Conservation (phyloP, 345 rosid genomes). For the Iberis pinnata region DNA sequence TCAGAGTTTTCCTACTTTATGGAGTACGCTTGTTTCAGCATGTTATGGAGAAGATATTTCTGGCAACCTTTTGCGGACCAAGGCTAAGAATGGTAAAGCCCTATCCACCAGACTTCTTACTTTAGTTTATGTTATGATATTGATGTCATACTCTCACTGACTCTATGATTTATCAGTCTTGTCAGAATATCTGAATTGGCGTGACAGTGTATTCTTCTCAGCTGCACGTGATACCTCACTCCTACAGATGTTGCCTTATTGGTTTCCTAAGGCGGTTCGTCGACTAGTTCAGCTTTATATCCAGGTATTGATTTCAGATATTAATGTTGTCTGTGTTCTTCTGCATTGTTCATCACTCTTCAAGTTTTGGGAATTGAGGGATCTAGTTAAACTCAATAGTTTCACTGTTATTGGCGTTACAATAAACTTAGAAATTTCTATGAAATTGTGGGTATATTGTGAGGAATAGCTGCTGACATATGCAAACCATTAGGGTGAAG, state of each 20-base stretch:
- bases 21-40: constrained; percentile 76
- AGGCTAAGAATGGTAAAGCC: constrained; percentile 57
- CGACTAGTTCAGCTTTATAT: constrained; percentile 85
- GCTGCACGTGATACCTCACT: constrained; percentile 83
- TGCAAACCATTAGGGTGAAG: constrained; percentile 7
- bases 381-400: constrained; percentile 22
- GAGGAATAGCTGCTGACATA: constrained; percentile 12
- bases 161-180: constrained; percentile 41
- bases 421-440: constrained; percentile 6
- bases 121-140: constrained; percentile 17
- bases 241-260: constrained; percentile 86
- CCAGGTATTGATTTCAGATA: constrained; percentile 47
- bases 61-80: constrained; percentile 43
- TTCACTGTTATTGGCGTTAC: constrained; percentile 11
- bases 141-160: constrained; percentile 22
- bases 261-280: constrained; percentile 92
- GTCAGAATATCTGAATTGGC: constrained; percentile 80
- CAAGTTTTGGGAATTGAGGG: constrained; percentile 14
- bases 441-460: constrained; percentile 10
- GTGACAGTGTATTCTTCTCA: constrained; percentile 85
- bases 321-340: constrained; percentile 3
- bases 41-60: constrained; percentile 59
- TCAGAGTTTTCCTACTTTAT: constrained; percentile 76
- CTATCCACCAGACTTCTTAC: constrained; percentile 11
- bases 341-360: constrained; percentile 14